Evolutionary conservation across 1,284 basidiomycete species (phyloP).

Genomic region (Golubevia pallescens): DNA sequence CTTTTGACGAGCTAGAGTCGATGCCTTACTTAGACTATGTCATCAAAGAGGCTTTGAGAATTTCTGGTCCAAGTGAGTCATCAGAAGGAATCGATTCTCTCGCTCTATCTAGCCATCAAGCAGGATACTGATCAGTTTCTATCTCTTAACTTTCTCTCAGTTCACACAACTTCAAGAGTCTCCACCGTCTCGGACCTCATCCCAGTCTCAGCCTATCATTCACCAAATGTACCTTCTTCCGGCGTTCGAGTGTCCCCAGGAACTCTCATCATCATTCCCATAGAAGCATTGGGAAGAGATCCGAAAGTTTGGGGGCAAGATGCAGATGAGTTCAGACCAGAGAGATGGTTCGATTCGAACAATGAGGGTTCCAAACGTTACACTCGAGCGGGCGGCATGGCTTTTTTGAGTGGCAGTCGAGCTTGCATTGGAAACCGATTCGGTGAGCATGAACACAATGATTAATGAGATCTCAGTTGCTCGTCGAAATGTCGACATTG

Average conservation of each 20-base stretch:
- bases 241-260: slow-evolving; percentile 6
- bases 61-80: no score
- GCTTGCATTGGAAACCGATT: no score
- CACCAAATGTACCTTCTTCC: slow-evolving; percentile 2
- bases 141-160: no score
- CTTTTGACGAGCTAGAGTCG: no score
- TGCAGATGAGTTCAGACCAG: slow-evolving; percentile 70
- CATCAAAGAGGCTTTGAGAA: no score
- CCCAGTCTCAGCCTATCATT: neutral
- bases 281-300: slow-evolving; percentile 49
- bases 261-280: neutral
- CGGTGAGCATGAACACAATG: neutral
- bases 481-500: neutral
- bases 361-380: neutral
- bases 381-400: no score
- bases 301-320: slow-evolving; percentile 71
- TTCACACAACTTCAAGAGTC: neutral
- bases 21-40: no score
- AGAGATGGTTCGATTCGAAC: slow-evolving; percentile 69
- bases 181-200: no score
- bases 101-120: no score
- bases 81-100: no score
- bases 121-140: no score
- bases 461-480: neutral
- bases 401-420: no score